Percentiles rank a stretch among this genome's conserved stretches.
These are phyloP conservation scores for Kernera saxatilis DNA, from an alignment of 345 rosid genomes.

Conservation along the genomic window DNA sequence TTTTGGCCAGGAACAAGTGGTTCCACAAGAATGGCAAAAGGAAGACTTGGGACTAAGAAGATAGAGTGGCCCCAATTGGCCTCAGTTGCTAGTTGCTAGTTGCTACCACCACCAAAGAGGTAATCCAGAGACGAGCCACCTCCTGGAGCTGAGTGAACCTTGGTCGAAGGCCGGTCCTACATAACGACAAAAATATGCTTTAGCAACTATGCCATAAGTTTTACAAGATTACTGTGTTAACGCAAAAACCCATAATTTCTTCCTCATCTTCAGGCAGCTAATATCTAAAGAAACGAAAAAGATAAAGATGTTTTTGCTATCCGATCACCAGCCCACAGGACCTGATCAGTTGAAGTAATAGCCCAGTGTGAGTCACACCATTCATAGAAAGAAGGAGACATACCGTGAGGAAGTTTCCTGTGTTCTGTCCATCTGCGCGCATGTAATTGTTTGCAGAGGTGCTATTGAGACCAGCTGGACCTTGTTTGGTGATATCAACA, in stretches of 20 bases:
- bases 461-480: slow-evolving; percentile 67
- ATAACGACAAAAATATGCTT: neutral
- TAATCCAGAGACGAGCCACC: slow-evolving; percentile 37
- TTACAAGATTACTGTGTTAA: neutral
- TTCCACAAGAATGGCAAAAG: neutral
- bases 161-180: slow-evolving; percentile 54
- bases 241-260: neutral
- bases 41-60: neutral
- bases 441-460: slow-evolving; percentile 57
- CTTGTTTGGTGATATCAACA: slow-evolving; percentile 36
- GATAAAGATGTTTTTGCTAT: neutral
- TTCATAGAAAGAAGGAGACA: neutral
- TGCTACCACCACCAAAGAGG: slow-evolving; percentile 44
- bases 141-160: slow-evolving; percentile 53
- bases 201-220: neutral
- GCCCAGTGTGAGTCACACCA: neutral
- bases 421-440: slow-evolving; percentile 69
- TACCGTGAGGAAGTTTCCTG: slow-evolving; percentile 76
- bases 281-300: neutral
- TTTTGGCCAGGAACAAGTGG: neutral
- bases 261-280: neutral
- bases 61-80: neutral
- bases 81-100: neutral
- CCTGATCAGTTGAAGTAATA: no score
- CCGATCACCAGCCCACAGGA: neutral